Percentiles rank a stretch among this genome's conserved stretches.
phyloP scores from a whole-genome alignment of 1,284 basidiomycete genomes.

The Uromyces viciae-fabae region DNA sequence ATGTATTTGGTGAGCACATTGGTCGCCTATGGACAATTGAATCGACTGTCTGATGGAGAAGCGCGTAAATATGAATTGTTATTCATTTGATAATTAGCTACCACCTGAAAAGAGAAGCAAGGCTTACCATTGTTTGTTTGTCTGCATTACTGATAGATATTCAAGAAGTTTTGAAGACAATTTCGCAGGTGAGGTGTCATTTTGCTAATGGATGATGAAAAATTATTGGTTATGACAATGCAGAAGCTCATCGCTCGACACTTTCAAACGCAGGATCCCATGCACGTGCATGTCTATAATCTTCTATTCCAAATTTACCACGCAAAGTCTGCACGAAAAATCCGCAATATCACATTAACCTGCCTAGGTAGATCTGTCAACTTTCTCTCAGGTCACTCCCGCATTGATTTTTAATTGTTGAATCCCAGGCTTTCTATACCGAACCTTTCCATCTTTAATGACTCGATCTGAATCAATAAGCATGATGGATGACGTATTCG shows the following conservation, averaged over 20 bases:
- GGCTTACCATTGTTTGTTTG: neutral
- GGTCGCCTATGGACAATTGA: conserved; percentile 83
- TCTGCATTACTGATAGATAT: neutral
- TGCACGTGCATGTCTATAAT: conserved; percentile 32
- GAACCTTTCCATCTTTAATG: conserved; percentile 85
- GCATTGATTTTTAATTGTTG: neutral
- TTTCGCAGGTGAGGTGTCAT: conserved; percentile 21
- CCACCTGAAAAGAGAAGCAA: neutral
- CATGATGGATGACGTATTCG: conserved; percentile 87
- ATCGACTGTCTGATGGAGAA: conserved; percentile 56
- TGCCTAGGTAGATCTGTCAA: conserved; percentile 26
- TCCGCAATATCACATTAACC: conserved; percentile 21
- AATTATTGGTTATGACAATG: neutral
- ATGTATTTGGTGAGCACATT: conserved; percentile 78
- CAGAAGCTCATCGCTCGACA: neutral
- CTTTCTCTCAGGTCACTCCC: neutral
- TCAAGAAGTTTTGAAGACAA: conserved; percentile 18
- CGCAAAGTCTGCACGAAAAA: neutral
- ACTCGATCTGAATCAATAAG: conserved; percentile 68
- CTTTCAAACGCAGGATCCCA: conserved; percentile 19
- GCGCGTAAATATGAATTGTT: conserved; percentile 63
- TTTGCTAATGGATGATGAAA: neutral
- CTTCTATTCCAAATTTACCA: conserved; percentile 27
- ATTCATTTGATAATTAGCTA: neutral
- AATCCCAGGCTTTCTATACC: conserved; percentile 73